Base-by-base conservation (phyloP, 2,329 filamentous ascomycete species). In the Fusarium brachygibbosum region DNA sequence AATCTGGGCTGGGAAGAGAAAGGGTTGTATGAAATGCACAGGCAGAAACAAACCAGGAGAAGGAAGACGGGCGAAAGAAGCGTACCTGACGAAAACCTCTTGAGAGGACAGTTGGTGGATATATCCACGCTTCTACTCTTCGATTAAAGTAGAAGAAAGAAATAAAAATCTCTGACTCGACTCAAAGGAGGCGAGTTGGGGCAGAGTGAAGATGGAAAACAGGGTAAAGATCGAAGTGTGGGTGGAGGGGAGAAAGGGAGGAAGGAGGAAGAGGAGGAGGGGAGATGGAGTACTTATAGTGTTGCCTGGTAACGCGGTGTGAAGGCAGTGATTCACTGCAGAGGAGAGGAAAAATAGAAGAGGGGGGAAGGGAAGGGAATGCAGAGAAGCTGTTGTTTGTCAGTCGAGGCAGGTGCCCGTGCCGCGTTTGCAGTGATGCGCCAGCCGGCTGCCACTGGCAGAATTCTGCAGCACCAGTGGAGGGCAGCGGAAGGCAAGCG, bases 101-200 rank as follows among this genome's bases (percentile, higher is more conserved):
- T 48, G 34, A 54, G 25, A 31, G 25, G 44, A 56, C 40, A 46
- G 35, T 69, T 52, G 54, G 56, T 35, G 25, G 21, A 59, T 60
- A 69, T 58, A 66, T 62, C 51, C n/a, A 58, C 31, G 66, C 28
- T 70, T 55, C 50, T 70, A 41, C 60, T 59, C 58, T 66, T 41
- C 34, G 34, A 6, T 17, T 35, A 61, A 44, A 41, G 21, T 54
- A 31, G 38, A 64, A 41, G 25, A 40, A 46, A 13, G 25, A 41
- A 49, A 35, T 32, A 31, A 35, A 21, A n/a, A 17, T 19, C 21
- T 42, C 37, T 38, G 21, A 19, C n/a, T 41, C 34, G 40, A 25
- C 44, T 63, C 55, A 41, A 40, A 37, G 12, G 23, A 61, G 28
- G 25, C 5, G 31, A 38, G 46, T 19, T 23, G 38, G 42, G 42